Percentiles rank a stretch among this genome's conserved stretches.
Conservation (phyloP, 306 rosid genomes). For the Cajanus cajan region DNA sequence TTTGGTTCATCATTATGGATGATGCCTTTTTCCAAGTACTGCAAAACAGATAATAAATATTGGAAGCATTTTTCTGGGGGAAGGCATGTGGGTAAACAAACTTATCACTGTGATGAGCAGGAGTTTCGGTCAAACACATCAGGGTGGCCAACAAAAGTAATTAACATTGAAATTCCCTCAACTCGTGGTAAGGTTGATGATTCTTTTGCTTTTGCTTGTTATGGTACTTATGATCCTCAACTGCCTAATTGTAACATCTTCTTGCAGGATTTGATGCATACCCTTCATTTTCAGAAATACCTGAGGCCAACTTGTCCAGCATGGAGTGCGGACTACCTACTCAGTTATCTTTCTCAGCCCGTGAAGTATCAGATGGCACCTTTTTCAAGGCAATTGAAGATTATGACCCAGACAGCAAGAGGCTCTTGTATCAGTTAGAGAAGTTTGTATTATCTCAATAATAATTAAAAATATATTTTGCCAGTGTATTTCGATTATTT, state of each 20-base stretch:
- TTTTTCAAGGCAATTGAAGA: conserved; percentile 93
- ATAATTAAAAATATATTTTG: conserved; percentile 14
- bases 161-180: conserved; percentile 90
- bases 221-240: conserved; percentile 29
- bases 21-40: conserved; percentile 94
- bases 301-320: conserved; percentile 61
- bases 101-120: conserved; percentile 74
- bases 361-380: conserved; percentile 92
- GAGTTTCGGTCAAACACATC: conserved; percentile 62
- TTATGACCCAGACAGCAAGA: conserved; percentile 90
- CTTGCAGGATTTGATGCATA: conserved; percentile 70
- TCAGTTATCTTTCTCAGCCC: conserved; percentile 92
- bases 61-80: conserved; percentile 65
- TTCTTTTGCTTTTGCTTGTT: conserved; percentile 23
- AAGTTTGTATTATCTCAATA: conserved; percentile 53
- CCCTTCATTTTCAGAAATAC: conserved; percentile 66
- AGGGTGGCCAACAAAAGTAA: conserved; percentile 92
- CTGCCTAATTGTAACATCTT: conserved; percentile 19
- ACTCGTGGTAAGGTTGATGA: conserved; percentile 52
- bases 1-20: conserved; percentile 93
- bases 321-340: conserved; percentile 93
- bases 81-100: conserved; percentile 35
- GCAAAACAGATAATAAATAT: conserved; percentile 67
- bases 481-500: conserved; percentile 27
- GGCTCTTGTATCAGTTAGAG: conserved; percentile 72